Percentiles rank a stretch among this genome's conserved stretches.
phyloP scores from a whole-genome alignment of 1,139 yeast species.

The Geotrichum candidum region DNA sequence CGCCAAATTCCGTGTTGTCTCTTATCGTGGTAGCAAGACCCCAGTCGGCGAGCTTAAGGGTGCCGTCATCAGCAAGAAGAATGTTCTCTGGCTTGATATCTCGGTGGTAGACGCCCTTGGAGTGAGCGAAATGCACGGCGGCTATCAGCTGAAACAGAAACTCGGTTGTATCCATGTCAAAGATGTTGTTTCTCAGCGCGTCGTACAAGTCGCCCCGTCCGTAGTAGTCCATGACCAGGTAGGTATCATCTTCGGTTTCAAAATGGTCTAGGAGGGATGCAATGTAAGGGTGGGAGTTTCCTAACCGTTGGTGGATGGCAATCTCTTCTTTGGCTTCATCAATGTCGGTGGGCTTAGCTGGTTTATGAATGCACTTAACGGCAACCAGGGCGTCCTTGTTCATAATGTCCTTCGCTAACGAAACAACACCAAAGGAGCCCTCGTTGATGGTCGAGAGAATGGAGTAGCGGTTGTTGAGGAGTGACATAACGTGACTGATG shows the following conservation, averaged over 20 bases:
- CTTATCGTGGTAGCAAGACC: conserved; percentile 74
- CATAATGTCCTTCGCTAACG: conserved; percentile 68
- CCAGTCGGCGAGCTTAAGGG: conserved; percentile 83
- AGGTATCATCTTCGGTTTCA: conserved; percentile 47
- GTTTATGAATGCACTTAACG: conserved; percentile 62
- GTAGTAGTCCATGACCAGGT: conserved; percentile 80
- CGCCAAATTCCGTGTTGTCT: conserved; percentile 71
- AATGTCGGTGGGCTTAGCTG: conserved; percentile 8
- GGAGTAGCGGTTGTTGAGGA: conserved; percentile 53
- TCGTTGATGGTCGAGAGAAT: conserved; percentile 77
- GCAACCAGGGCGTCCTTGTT: conserved; percentile 59
- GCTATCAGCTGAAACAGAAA: conserved; percentile 70
- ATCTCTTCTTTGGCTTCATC: conserved; percentile 76
- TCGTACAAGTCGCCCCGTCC: conserved; percentile 90
- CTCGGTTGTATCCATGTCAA: conserved; percentile 52
- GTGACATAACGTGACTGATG: background rate
- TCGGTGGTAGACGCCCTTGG: conserved; percentile 68
- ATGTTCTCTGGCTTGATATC: conserved; percentile 90
- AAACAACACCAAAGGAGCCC: conserved; percentile 90
- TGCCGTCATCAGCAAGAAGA: conserved; percentile 59
- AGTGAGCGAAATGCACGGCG: conserved; percentile 74
- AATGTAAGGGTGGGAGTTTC: conserved; percentile 48
- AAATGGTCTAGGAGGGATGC: conserved; percentile 68
- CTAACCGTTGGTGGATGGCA: conserved; percentile 62
- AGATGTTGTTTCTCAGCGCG: conserved; percentile 74